Percentiles rank a stretch among this genome's conserved stretches.
phyloP scores from a whole-genome alignment of 176 grass and related monocot genomes.

The Cocos nucifera region DNA sequence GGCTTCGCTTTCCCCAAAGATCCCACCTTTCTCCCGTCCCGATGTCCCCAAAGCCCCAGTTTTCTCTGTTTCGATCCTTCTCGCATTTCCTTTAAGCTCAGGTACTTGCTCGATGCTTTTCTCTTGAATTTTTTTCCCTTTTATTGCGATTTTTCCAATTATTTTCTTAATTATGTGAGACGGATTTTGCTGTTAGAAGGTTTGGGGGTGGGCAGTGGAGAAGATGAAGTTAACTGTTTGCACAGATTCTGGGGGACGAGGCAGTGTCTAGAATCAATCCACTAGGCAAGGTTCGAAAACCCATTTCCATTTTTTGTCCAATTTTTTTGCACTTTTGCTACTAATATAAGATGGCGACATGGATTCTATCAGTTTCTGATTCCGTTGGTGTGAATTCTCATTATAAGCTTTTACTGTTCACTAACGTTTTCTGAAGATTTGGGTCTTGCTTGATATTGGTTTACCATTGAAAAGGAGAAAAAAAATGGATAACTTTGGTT shows the following conservation, averaged over 20 bases:
- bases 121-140: background rate
- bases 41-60: conserved; percentile 4
- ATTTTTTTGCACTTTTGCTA: background rate
- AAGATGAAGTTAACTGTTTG: conserved; percentile 30
- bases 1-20: conserved; percentile 13
- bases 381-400: too few relatives aligned
- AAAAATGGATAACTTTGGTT: too few relatives aligned
- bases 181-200: conserved; percentile 22
- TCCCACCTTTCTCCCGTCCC: conserved; percentile 12
- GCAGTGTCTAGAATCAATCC: conserved; percentile 49
- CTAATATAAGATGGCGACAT: background rate
- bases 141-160: background rate
- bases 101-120: conserved; percentile 24
- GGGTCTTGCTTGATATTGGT: too few relatives aligned
- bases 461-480: too few relatives aligned
- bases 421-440: too few relatives aligned
- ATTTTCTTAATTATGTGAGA: background rate
- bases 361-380: too few relatives aligned
- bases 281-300: conserved; percentile 45
- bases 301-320: conserved; percentile 9
- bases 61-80: conserved; percentile 12
- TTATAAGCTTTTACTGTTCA: too few relatives aligned
- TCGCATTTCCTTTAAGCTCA: background rate
- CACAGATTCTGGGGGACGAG: conserved; percentile 61
- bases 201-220: conserved; percentile 20